Evolutionary conservation across 768 basidiomycete genomes (phyloP).

Genomic region (Mycena crocata): DNA sequence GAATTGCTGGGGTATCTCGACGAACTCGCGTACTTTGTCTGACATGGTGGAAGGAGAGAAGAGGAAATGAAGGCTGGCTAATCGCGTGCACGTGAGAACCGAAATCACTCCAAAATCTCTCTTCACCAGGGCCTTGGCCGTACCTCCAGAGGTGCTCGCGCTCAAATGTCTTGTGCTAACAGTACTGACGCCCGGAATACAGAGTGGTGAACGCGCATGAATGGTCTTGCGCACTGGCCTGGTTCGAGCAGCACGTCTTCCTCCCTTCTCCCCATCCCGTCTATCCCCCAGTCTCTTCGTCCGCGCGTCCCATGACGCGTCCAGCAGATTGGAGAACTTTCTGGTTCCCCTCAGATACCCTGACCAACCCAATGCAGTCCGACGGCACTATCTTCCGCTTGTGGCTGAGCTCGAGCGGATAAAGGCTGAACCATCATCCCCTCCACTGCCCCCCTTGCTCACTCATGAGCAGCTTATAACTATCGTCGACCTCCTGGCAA

Average conservation of each 20-base stretch:
- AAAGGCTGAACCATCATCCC: conserved; percentile 37
- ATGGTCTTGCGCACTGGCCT: conserved; percentile 67
- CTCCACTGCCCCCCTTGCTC: conserved; percentile 41
- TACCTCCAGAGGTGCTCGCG: conserved; percentile 8
- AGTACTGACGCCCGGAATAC: background rate
- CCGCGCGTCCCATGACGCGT: conserved; percentile 33
- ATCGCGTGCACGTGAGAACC: conserved; percentile 17
- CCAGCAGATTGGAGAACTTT: conserved; percentile 28
- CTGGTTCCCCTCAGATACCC: conserved; percentile 37
- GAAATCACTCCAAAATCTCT: background rate
- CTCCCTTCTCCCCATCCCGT: conserved; percentile 1
- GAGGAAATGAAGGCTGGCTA: conserved; percentile 27
- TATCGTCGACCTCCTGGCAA: conserved; percentile 59
- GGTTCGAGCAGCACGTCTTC: conserved; percentile 48
- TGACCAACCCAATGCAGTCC: conserved; percentile 46
- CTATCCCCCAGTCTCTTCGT: conserved; percentile 30
- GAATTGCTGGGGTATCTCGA: conserved; percentile 93
- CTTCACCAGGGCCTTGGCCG: background rate
- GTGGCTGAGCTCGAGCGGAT: conserved; percentile 39
- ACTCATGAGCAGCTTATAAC: conserved; percentile 48
- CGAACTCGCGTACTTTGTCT: conserved; percentile 90
- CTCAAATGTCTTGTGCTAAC: background rate
- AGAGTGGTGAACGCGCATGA: conserved; percentile 57
- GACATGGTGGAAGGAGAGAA: conserved; percentile 70
- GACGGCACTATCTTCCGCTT: conserved; percentile 51